Conservation (phyloP, 345 rosid genomes). For the Gossypium bickii region DNA sequence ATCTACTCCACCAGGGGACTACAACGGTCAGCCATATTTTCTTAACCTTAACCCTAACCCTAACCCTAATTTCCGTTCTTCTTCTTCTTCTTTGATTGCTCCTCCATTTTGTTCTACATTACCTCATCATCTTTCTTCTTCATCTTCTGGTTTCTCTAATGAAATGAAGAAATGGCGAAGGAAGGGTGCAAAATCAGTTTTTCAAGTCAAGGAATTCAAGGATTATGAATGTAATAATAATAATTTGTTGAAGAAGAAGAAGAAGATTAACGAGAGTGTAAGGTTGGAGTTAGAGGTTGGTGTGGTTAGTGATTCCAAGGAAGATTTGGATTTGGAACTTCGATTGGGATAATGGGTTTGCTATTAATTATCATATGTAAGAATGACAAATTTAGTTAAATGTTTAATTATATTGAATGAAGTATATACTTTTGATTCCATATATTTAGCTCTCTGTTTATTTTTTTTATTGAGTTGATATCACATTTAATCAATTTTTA, state of each 20-base stretch:
- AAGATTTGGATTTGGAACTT: conserved; percentile 88
- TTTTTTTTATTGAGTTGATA: no score
- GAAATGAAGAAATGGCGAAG: conserved; percentile 24
- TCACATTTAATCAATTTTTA: no score
- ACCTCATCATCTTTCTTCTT: conserved; percentile 41
- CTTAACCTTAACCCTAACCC: conserved; percentile 55
- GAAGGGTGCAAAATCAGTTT: conserved; percentile 20
- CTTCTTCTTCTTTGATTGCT: conserved; percentile 30
- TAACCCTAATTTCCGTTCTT: conserved; percentile 50
- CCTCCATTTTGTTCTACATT: conserved; percentile 24
- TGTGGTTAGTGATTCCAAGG: conserved; percentile 37
- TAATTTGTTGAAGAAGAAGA: conserved; percentile 40
- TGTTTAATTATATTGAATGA: neutral
- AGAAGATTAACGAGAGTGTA: conserved; percentile 30
- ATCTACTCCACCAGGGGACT: conserved; percentile 41
- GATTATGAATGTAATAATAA: conserved; percentile 33
- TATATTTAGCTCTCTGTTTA: neutral
- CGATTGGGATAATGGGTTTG: conserved; percentile 48
- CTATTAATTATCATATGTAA: no score
- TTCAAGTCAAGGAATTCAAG: conserved; percentile 8
- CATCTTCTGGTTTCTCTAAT: conserved; percentile 29
- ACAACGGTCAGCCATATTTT: conserved; percentile 44
- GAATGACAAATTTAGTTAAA: neutral
- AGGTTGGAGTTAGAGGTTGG: conserved; percentile 75
- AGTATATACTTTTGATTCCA: neutral